Evolutionary conservation across 345 rosid genomes (phyloP).

Genomic region (Euphorbia pulcherrima): DNA sequence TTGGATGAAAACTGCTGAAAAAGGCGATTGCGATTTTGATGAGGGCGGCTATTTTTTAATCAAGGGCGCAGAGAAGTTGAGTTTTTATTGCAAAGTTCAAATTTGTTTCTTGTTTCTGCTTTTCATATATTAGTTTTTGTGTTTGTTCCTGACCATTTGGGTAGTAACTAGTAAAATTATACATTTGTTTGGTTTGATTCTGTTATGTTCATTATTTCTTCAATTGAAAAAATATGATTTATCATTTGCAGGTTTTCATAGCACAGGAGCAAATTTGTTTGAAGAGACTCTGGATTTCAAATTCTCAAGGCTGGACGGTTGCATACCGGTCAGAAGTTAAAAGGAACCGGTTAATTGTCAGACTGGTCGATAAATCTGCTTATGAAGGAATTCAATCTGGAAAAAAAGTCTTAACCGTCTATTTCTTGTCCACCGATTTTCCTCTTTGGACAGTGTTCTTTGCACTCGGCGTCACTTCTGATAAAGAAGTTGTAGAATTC

Average conservation of each 20-base stretch:
- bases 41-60: constrained; percentile 84
- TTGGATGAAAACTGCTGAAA: constrained; percentile 52
- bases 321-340: constrained; percentile 60
- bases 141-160: background rate
- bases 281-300: constrained; percentile 78
- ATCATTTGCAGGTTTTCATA: constrained; percentile 55
- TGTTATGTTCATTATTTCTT: background rate
- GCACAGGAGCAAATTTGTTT: constrained; percentile 82
- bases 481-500: constrained; percentile 58
- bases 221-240: background rate
- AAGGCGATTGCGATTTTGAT: constrained; percentile 81
- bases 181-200: background rate
- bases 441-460: constrained; percentile 84
- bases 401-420: constrained; percentile 64
- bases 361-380: constrained; percentile 42
- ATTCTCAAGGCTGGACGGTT: constrained; percentile 58
- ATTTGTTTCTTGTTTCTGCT: background rate
- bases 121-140: background rate
- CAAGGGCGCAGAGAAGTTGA: constrained; percentile 93
- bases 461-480: constrained; percentile 74
- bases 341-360: constrained; percentile 58
- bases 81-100: constrained; percentile 9
- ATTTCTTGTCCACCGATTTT: constrained; percentile 67
- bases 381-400: constrained; percentile 49
- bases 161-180: background rate